A percentile compares a stretch with the other conserved stretches of the same genome.
phyloP scores from a whole-genome alignment of 495 filamentous ascomycete species.

The Letharia lupina region DNA sequence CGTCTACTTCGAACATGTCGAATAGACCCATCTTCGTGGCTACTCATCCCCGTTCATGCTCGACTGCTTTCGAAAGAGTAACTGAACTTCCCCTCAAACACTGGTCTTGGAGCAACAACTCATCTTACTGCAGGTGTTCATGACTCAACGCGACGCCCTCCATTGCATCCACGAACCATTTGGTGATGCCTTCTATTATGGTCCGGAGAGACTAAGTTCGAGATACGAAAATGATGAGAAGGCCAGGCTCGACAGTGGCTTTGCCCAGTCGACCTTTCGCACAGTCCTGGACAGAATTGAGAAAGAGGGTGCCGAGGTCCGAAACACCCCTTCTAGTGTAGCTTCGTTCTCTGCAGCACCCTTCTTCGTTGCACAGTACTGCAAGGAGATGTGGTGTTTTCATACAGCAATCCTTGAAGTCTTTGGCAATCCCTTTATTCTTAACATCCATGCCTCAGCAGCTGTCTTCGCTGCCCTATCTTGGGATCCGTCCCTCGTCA shows the following conservation, averaged over 20 bases:
- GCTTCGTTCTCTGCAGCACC: slow-evolving; percentile 13
- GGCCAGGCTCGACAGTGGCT: slow-evolving; percentile 62
- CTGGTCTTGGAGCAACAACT: slow-evolving; percentile 1
- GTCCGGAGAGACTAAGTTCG: slow-evolving; percentile 71
- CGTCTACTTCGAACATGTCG: slow-evolving; percentile 47
- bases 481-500: not conserved
- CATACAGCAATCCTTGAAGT: slow-evolving; percentile 7
- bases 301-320: slow-evolving; percentile 56
- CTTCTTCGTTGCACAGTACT: slow-evolving; percentile 18
- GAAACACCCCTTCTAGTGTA: slow-evolving; percentile 33
- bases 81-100: slow-evolving; percentile 16
- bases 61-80: slow-evolving; percentile 92
- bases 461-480: slow-evolving; percentile 1
- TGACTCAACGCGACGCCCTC: slow-evolving; percentile 76
- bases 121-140: slow-evolving; percentile 65
- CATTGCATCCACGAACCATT: slow-evolving; percentile 90
- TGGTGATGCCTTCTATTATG: slow-evolving; percentile 93
- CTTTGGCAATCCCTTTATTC: not conserved
- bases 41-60: slow-evolving; percentile 88
- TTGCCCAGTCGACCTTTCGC: slow-evolving; percentile 64
- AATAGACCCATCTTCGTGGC: slow-evolving; percentile 81
- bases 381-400: slow-evolving; percentile 11
- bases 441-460: not conserved
- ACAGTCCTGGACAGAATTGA: slow-evolving; percentile 66
- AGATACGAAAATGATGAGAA: slow-evolving; percentile 68